These are phyloP conservation scores for Tilletia walkeri DNA, from an alignment of 1,284 basidiomycete species.

Conservation along the genomic window DNA sequence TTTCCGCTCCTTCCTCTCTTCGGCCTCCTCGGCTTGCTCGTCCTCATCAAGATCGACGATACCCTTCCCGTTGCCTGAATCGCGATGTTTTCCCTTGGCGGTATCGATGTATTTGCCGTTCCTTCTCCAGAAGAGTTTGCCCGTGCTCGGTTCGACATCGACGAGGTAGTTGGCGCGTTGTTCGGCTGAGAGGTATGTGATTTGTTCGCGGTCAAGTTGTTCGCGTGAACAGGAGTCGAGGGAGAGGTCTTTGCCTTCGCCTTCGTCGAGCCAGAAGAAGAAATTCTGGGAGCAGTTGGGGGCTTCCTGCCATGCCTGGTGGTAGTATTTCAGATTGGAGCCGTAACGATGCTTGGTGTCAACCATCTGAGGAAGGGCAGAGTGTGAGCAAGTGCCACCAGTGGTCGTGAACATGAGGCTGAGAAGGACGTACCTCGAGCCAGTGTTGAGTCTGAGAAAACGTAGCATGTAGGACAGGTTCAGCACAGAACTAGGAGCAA, in stretches of 20 bases:
- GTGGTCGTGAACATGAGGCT: too few relatives aligned
- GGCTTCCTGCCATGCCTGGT: constrained; percentile 36
- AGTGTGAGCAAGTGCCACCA: neutral
- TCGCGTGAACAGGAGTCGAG: constrained; percentile 68
- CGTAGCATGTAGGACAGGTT: constrained; percentile 28
- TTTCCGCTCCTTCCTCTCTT: constrained; percentile 19
- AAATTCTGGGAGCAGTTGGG: constrained; percentile 42
- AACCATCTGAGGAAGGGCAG: constrained; percentile 13
- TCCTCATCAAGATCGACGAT: constrained; percentile 48
- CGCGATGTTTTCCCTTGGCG: constrained; percentile 40
- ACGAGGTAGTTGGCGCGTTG: constrained; percentile 73
- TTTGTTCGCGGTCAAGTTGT: constrained; percentile 67
- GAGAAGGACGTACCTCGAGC: constrained; percentile 29
- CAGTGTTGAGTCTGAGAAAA: constrained; percentile 7
- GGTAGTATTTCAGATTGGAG: constrained; percentile 48
- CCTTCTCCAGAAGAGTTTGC: constrained; percentile 69
- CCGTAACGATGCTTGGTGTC: constrained; percentile 38
- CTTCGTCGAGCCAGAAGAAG: constrained; percentile 67
- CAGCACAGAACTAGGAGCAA: neutral
- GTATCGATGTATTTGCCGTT: constrained; percentile 64
- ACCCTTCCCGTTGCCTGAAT: constrained; percentile 48
- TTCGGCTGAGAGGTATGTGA: constrained; percentile 59
- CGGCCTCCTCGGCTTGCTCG: constrained; percentile 34
- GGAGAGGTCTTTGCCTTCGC: constrained; percentile 67
- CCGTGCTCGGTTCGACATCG: constrained; percentile 60